phyloP scores from a whole-genome alignment of 768 basidiomycete genomes.

The Mycena chlorophos region DNA sequence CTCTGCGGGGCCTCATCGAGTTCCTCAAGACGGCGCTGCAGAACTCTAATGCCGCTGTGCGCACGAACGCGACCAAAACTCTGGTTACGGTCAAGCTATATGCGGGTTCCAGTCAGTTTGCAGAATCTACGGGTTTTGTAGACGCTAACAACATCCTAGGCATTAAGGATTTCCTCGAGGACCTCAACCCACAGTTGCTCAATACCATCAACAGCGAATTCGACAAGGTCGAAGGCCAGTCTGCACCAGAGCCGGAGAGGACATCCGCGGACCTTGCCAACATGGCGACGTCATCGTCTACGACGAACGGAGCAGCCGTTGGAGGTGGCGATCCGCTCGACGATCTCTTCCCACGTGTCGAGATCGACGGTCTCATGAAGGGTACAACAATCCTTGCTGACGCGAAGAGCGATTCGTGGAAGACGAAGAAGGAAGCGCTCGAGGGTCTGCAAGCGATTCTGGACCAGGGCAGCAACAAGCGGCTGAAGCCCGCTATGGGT shows the following conservation, averaged over 20 bases:
- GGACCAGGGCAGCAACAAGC: conserved; percentile 90
- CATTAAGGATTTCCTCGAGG: conserved; percentile 89
- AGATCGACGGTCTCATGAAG: conserved; percentile 82
- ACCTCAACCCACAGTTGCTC: conserved; percentile 90
- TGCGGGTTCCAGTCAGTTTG: conserved; percentile 81
- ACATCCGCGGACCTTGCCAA: conserved; percentile 73
- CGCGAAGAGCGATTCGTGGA: conserved; percentile 93
- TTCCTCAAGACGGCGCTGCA: conserved; percentile 84
- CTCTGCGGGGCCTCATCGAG: conserved; percentile 82
- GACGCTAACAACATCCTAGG: conserved; percentile 44
- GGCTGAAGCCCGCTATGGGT: conserved; percentile 91
- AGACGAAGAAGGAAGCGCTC: conserved; percentile 92
- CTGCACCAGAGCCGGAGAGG: conserved; percentile 76
- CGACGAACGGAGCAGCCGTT: conserved; percentile 43
- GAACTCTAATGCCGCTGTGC: conserved; percentile 92
- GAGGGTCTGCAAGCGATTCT: conserved; percentile 80
- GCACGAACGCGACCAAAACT: conserved; percentile 90
- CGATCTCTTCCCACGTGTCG: conserved; percentile 93
- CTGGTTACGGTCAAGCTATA: conserved; percentile 90
- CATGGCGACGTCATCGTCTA: conserved; percentile 41
- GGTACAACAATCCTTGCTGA: conserved; percentile 81
- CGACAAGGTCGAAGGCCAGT: conserved; percentile 81
- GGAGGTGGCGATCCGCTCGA: conserved; percentile 79
- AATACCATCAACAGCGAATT: conserved; percentile 90
- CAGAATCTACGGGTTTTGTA: not conserved